Conservation (phyloP, 805 yeast species). For the Barnettozyma vustinii region DNA sequence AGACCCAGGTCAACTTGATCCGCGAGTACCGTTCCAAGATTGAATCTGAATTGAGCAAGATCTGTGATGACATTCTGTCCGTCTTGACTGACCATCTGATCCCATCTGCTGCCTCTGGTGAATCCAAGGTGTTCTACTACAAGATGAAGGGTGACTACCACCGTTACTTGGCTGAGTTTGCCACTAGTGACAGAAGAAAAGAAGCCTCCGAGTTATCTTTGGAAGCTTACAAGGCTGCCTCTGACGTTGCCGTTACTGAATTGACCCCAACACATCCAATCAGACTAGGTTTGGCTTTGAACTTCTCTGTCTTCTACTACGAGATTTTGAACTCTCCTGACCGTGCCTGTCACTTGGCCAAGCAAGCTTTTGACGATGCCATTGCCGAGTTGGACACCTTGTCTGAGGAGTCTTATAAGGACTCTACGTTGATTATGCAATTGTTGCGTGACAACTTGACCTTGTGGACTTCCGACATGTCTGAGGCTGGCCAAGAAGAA, state of each 20-base stretch:
- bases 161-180: constrained; percentile 97
- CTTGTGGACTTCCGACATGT: constrained; percentile 94
- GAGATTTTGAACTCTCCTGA: constrained; percentile 98
- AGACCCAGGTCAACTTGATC: constrained; percentile 81
- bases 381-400: constrained; percentile 97
- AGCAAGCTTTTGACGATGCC: constrained; percentile 98
- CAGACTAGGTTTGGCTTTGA: constrained; percentile 94
- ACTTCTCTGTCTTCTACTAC: constrained; percentile 96
- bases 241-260: constrained; percentile 95
- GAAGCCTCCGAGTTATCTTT: constrained; percentile 88
- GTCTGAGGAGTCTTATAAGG: constrained; percentile 97
- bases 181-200: constrained; percentile 85
- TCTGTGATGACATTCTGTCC: constrained; percentile 88
- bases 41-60: constrained; percentile 85
- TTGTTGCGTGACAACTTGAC: constrained; percentile 96
- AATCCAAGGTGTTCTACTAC: constrained; percentile 95
- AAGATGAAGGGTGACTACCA: constrained; percentile 99
- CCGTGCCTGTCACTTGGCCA: constrained; percentile 97
- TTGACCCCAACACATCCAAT: constrained; percentile 98
- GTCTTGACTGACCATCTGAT: constrained; percentile 87
- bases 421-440: constrained; percentile 98
- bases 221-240: constrained; percentile 92
- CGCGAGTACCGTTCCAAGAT: constrained; percentile 93
- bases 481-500: constrained; percentile 69
- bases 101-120: constrained; percentile 93